phyloP scores from a whole-genome alignment of 2,329 filamentous ascomycete species.

The Colletotrichum trifolii region DNA sequence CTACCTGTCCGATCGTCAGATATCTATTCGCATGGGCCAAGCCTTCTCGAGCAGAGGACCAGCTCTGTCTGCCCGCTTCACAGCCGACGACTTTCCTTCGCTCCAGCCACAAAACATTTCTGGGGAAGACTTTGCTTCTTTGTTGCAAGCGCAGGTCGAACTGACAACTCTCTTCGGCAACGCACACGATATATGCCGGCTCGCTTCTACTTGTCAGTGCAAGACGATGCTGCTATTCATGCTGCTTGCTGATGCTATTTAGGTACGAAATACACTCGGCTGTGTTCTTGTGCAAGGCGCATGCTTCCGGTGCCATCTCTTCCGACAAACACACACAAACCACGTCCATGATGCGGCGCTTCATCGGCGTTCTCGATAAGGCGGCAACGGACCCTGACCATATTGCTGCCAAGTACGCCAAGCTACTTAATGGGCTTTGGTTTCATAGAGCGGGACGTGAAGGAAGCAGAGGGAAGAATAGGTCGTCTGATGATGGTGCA shows the following conservation, averaged over 20 bases:
- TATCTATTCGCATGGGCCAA: conserved; percentile 76
- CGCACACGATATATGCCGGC: conserved; percentile 48
- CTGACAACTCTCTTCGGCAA: conserved; percentile 68
- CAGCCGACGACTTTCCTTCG: conserved; percentile 75
- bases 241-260: background rate
- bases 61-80: conserved; percentile 71
- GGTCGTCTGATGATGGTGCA: background rate
- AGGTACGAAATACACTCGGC: conserved; percentile 64
- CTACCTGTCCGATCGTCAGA: conserved; percentile 64
- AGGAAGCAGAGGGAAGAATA: background rate
- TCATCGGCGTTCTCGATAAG: background rate
- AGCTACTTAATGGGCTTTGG: conserved; percentile 7
- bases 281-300: conserved; percentile 70
- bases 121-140: conserved; percentile 73
- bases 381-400: conserved; percentile 9
- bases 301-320: conserved; percentile 7
- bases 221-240: too few species aligned
- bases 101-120: conserved; percentile 67
- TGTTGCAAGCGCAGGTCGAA: conserved; percentile 78
- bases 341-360: conserved; percentile 2
- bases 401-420: conserved; percentile 18
- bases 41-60: conserved; percentile 80
- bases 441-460: background rate
- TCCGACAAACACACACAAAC: conserved; percentile 13
- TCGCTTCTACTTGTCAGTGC: conserved; percentile 67